Evolutionary conservation across 106 monocot genomes (phyloP), one percentile per base, ranked within the genome.

Genomic region (Phalaenopsis aphrodite): DNA sequence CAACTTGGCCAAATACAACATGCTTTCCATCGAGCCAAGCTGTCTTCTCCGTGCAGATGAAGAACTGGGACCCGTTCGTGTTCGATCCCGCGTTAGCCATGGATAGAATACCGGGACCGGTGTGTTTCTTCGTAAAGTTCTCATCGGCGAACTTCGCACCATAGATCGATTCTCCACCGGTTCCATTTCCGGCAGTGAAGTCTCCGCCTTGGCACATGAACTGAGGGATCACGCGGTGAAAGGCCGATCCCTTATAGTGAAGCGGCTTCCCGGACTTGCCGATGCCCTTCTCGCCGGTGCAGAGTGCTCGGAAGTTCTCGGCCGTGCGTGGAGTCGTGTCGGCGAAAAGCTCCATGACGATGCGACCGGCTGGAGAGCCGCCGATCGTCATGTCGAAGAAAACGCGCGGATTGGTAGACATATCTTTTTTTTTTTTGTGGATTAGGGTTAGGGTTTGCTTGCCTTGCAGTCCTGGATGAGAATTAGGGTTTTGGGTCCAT

Each of bases 161-260:
- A 78, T 92, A 92, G 90, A 86, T 90, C 55, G 95, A 95, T 79
- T 95, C 95, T 56, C 92, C 92, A 12, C 92, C 95, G 69, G 92
- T 95, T 75, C 95, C 95, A 83, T 95, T 89, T 1, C 92, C 95
- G 78, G 83, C 85, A 64, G 95, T 95, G 89, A 95, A 92, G 84
- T 95, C 95, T 42, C 95, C 95, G 43, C 95, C 92, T 81, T 95
- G 95, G 86, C 92, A 92, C 95, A 95, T 95, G 89, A 95, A 95
- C 8, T 71, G 61, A 10, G 95, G 95, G 83, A 95, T 92, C 78
- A 95, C 89, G 17, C 95, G 87, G 90, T 95, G 95, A 84, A 95
- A 95, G 77, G 78, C 30, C 0, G 89, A 87, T 0, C 92, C 92
- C 88, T 90, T 92, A 82, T 81, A 92, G 86, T 92, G 95, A 75